A percentile compares a stretch with the other conserved stretches of the same genome.
phyloP scores from a whole-genome alignment of 257 asterid genomes.

The Solanum clarkiae region DNA sequence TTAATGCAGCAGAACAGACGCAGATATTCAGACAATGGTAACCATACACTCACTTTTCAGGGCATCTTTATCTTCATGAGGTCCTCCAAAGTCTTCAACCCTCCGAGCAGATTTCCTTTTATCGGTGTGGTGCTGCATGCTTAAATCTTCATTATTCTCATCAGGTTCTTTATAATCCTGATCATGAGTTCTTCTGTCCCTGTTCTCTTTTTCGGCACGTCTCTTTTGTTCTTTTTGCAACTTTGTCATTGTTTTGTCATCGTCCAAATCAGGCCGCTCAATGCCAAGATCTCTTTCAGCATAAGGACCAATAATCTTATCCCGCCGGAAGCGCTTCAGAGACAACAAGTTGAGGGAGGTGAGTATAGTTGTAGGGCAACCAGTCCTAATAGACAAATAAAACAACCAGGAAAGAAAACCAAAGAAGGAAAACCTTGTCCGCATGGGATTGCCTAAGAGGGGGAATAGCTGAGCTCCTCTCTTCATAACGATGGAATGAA shows the following conservation, averaged over 20 bases:
- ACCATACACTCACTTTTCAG: constrained; percentile 58
- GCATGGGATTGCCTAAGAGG: constrained; percentile 41
- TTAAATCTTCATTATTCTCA: constrained; percentile 56
- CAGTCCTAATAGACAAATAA: neutral
- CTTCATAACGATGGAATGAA: constrained; percentile 55
- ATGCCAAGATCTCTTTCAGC: constrained; percentile 66
- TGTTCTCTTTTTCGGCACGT: constrained; percentile 61
- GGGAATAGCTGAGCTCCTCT: constrained; percentile 70
- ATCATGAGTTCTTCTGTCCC: constrained; percentile 64
- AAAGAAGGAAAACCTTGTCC: constrained; percentile 50
- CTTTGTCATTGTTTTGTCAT: constrained; percentile 57
- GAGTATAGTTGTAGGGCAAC: constrained; percentile 6
- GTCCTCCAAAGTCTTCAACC: constrained; percentile 62
- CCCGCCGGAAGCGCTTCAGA: constrained; percentile 57
- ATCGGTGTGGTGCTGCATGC: constrained; percentile 52
- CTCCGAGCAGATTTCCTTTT: constrained; percentile 61
- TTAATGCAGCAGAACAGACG: neutral
- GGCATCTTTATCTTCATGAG: constrained; percentile 68
- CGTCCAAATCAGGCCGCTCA: constrained; percentile 74
- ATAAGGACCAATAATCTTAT: constrained; percentile 47
- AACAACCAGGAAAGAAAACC: neutral
- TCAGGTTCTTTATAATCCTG: constrained; percentile 61
- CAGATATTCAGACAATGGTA: neutral
- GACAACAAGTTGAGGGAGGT: neutral
- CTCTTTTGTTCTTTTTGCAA: constrained; percentile 75